Conservation (phyloP, 2,329 filamentous ascomycete genomes). For the Colletotrichum orbiculare region DNA sequence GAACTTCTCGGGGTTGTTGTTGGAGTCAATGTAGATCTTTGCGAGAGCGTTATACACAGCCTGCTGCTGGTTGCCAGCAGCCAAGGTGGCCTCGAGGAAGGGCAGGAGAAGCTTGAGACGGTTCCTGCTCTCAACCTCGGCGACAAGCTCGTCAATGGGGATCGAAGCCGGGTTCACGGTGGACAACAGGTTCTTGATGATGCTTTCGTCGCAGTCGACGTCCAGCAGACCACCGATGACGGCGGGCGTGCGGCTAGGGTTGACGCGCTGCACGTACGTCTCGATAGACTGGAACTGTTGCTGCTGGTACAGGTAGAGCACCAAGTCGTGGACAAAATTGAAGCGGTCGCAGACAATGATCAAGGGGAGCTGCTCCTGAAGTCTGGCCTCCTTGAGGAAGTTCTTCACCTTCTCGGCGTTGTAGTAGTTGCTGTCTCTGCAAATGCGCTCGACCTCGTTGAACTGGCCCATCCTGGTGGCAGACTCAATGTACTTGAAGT, state of each 20-base stretch:
- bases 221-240: slow-evolving; percentile 94
- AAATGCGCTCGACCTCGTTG: slow-evolving; percentile 96
- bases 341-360: slow-evolving; percentile 99
- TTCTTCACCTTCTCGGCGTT: slow-evolving; percentile 98
- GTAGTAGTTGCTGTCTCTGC: slow-evolving; percentile 90
- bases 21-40: slow-evolving; percentile 99
- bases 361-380: slow-evolving; percentile 91
- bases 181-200: slow-evolving; percentile 90
- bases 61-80: slow-evolving; percentile 92
- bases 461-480: slow-evolving; percentile 94
- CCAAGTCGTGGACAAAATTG: slow-evolving; percentile 97
- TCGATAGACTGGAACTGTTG: slow-evolving; percentile 99
- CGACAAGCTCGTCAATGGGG: slow-evolving; percentile 92
- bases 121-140: slow-evolving; percentile 95
- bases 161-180: slow-evolving; percentile 88
- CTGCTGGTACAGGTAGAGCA: slow-evolving; percentile 97
- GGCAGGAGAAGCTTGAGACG: slow-evolving; percentile 94
- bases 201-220: slow-evolving; percentile 95
- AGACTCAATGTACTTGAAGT: slow-evolving; percentile 99
- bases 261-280: slow-evolving; percentile 96
- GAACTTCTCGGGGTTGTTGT: slow-evolving; percentile 98
- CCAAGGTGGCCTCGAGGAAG: slow-evolving; percentile 93
- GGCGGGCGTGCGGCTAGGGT: slow-evolving; percentile 88
- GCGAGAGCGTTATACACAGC: slow-evolving; percentile 97
- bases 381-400: slow-evolving; percentile 95